Percentiles rank a stretch among this genome's conserved stretches.
Conservation (phyloP, 495 filamentous ascomycete genomes). For the Cercophora sp. region DNA sequence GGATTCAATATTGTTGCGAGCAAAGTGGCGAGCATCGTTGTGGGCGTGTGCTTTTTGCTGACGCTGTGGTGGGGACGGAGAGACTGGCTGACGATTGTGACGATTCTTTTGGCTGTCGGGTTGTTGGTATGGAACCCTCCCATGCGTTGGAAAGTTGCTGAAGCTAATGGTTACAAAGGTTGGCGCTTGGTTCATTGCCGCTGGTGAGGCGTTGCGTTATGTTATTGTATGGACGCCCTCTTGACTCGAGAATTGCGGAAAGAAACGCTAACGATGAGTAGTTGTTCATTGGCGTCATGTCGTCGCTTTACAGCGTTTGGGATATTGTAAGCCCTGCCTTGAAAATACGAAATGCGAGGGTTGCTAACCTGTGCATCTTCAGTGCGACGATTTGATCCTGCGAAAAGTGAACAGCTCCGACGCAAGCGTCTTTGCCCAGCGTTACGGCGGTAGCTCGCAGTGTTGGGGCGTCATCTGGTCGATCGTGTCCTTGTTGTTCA, state of each 20-base stretch:
- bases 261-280: conserved; percentile 1
- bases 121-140: no score
- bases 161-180: no score
- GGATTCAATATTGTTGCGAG: conserved; percentile 76
- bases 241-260: no score
- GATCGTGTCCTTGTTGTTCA: conserved; percentile 63
- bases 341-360: not conserved
- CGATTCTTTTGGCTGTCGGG: conserved; percentile 63
- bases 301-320: conserved; percentile 72
- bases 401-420: conserved; percentile 78
- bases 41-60: conserved; percentile 70
- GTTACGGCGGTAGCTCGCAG: conserved; percentile 73
- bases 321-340: conserved; percentile 60
- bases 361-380: conserved; percentile 4
- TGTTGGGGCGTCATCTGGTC: conserved; percentile 83
- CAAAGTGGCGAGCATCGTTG: conserved; percentile 68
- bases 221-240: conserved; percentile 56
- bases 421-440: conserved; percentile 73
- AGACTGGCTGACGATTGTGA: conserved; percentile 73
- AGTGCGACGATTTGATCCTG: conserved; percentile 76
- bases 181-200: conserved; percentile 74
- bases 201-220: conserved; percentile 68
- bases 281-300: conserved; percentile 81
- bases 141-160: no score
- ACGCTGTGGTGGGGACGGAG: conserved; percentile 75